These are phyloP conservation scores for Lepiota brunneoincarnata DNA, from an alignment of 768 basidiomycete species.

Conservation along the genomic window DNA sequence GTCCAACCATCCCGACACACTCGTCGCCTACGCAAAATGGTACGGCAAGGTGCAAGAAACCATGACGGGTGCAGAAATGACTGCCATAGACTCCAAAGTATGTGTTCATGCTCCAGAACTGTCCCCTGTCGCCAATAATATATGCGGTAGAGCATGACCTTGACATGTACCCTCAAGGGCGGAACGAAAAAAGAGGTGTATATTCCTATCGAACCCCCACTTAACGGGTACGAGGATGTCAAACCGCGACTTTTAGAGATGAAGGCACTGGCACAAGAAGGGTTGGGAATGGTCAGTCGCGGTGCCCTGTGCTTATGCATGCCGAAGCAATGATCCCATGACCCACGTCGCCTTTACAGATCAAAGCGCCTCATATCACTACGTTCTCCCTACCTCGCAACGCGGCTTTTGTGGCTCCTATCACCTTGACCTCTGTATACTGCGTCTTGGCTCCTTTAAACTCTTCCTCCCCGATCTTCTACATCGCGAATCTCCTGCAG, in stretches of 20 bases:
- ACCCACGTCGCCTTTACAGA: constrained; percentile 30
- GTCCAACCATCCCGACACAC: constrained; percentile 79
- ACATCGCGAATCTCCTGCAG: constrained; percentile 30
- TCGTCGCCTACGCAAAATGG: constrained; percentile 81
- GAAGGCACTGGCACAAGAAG: constrained; percentile 79
- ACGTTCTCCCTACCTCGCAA: constrained; percentile 46
- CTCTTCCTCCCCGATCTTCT: constrained; percentile 25
- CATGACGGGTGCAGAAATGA: constrained; percentile 68
- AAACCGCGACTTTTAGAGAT: constrained; percentile 77
- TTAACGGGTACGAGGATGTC: constrained; percentile 76
- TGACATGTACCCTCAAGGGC: constrained; percentile 57
- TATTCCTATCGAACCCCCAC: constrained; percentile 67
- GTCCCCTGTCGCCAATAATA: neutral
- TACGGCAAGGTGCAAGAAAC: constrained; percentile 60
- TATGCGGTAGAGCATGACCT: constrained; percentile 57
- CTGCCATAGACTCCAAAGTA: constrained; percentile 64
- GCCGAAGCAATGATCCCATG: neutral
- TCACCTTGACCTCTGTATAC: constrained; percentile 32
- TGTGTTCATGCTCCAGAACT: constrained; percentile 13
- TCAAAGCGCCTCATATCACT: constrained; percentile 59
- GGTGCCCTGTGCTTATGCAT: neutral
- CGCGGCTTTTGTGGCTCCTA: constrained; percentile 19
- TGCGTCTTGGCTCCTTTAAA: constrained; percentile 21
- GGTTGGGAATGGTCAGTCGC: constrained; percentile 69
- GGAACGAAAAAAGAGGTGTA: constrained; percentile 45